Evolutionary conservation across 768 basidiomycete genomes (phyloP), one percentile per base, ranked within the genome.

Genomic region (Tylopilus balloui): DNA sequence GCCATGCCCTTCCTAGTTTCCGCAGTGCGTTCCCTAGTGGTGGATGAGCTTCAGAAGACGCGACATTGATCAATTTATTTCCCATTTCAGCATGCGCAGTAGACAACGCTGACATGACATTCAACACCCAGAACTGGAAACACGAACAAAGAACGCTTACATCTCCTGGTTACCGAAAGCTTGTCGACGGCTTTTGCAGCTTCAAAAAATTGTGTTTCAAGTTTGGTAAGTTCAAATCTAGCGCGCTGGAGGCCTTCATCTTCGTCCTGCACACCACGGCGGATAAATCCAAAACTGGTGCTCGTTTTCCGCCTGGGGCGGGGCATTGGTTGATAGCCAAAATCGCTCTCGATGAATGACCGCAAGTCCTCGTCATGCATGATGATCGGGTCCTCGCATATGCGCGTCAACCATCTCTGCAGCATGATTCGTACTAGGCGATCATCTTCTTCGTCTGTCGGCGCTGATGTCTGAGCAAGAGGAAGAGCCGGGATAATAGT

Each of bases 371-470:
- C 96, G 59, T 98, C 95, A 47, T 83, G 73, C 34, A 91, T 71
- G 25, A 97, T 69, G 45, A 96, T 90, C 2, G 84, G 83, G 65
- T 98, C 92, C 64, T 94, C 92, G 70, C 88, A 95, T 27, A 98
- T 82, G 48, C 96, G 76, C 11, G 89, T 84, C 46, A 96, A 78
- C 95, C 96, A 99, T 52, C 90, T 75, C 69, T 98, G 96, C 19
- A 98, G 75, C 79, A 94, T 92, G 52, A 94, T 87, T 65, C 88
- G 88, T 27, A 99, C 92, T 3, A 99, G 77, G 17, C 96, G 79
- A 66, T 98, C 96, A 67, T 99, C 96, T 69, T 98, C 96, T 70
- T 98, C 96, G 62, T 98, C 96, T 12, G 92, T 93, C 21, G 92
- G 87, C 3, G 96, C 96, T 12, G 94, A 97, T 0, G 94, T 97